Evolutionary conservation across 192 early-diverging fungal genomes (phyloP), one percentile per base, ranked within the genome.

Genomic region (Dissophora ornata): DNA sequence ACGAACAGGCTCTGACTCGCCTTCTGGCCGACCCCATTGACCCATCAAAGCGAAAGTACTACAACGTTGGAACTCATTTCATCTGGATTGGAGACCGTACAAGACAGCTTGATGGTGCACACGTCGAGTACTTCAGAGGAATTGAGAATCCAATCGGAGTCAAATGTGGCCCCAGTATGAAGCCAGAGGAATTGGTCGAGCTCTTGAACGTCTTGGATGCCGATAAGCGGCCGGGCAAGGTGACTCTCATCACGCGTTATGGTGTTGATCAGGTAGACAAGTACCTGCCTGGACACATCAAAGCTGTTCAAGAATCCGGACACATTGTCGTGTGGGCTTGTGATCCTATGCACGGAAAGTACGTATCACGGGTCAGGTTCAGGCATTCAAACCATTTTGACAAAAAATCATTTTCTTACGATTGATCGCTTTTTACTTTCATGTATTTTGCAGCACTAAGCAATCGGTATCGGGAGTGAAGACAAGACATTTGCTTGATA

Each of bases 81-180:
- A 85, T 99, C 71, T 99, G 97, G 97, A 95, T 98, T 63, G 97
- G 97, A 26, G 97, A 99, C 83, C 91, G 97, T 41, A 99, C 97
- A 3, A 88, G 97, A 26, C 95, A 98, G 71, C 83, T 97, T 2
- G 89, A 97, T 71, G 96, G 95, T 26, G 97, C 91, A 0, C 97
- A 99, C 62, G 89, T 99, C 3, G 96, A 99, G 68, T 99, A 97
- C 82, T 96, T 99, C 84, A 84, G 95, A 57, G 97, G 97, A n/a
- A 90, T 99, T 50, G 87, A 87, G 53, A 99, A 99, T 82, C 97
- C 97, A 5, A 92, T 99, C 51, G 97, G 97, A 44, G 89, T 99
- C 71, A 99, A 99, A 74, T 94, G 95, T 29, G 96, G 96, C 0
- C 96, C 97, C 7, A 90, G 88, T 44, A 96, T 97, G 87, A 87